These are phyloP conservation scores for Stephania cephalantha DNA, from an alignment of 164 flowering plant genomes.

Conservation along the genomic window DNA sequence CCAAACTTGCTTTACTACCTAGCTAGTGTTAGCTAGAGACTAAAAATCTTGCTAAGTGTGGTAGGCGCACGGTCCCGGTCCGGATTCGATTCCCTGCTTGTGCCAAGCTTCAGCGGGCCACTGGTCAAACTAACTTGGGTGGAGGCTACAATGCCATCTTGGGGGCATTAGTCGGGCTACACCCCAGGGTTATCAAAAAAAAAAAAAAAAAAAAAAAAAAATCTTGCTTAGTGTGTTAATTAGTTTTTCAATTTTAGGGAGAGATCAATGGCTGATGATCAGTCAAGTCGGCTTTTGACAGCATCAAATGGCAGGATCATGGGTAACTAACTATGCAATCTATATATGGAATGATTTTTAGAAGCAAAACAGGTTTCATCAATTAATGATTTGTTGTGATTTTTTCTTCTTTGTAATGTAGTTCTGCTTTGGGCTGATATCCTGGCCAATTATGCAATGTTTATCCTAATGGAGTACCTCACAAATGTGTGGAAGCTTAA, in stretches of 20 bases:
- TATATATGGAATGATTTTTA: neutral
- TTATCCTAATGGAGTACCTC: conserved; percentile 30
- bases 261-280: neutral
- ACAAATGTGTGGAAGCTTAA: conserved; percentile 35
- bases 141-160: too few species aligned
- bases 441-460: conserved; percentile 27
- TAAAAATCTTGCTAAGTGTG: too few species aligned
- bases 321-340: neutral
- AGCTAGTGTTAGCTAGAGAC: too few species aligned
- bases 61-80: too few species aligned
- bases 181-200: too few species aligned
- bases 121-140: too few species aligned
- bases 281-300: neutral
- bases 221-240: too few species aligned
- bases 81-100: too few species aligned
- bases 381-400: neutral
- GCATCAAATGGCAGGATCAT: neutral
- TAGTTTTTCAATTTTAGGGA: neutral
- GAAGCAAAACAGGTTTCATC: neutral
- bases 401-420: conserved; percentile 7
- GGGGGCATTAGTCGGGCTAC: too few species aligned
- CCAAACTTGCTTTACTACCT: too few species aligned
- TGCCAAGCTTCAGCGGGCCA: too few species aligned
- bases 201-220: too few species aligned
- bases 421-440: conserved; percentile 34